Percentiles rank a stretch among this genome's conserved stretches.
These are phyloP conservation scores for Hymenoscyphus albidus DNA, from an alignment of 2,329 filamentous ascomycete genomes.

Conservation along the genomic window DNA sequence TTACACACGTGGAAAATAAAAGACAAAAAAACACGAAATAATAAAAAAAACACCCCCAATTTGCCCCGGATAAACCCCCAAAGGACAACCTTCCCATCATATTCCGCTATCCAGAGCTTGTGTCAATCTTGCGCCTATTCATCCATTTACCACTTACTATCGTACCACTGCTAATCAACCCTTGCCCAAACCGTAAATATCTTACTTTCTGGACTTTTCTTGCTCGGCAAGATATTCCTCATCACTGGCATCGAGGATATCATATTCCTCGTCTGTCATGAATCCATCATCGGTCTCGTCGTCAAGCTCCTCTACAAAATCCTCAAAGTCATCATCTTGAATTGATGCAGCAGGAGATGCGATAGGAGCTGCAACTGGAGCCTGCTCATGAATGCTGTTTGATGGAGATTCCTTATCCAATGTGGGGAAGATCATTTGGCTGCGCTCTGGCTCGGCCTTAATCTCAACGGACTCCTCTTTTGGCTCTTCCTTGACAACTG, in stretches of 20 bases:
- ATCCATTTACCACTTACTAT: conserved; percentile 9
- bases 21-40: no score
- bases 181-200: background rate
- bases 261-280: conserved; percentile 96
- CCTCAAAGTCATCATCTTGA: conserved; percentile 47
- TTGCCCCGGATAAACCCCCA: no score
- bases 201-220: conserved; percentile 31
- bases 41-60: no score
- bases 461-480: conserved; percentile 32
- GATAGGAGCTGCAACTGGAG: conserved; percentile 45
- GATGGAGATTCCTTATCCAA: conserved; percentile 89
- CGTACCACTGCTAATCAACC: background rate
- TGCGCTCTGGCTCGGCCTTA: conserved; percentile 38
- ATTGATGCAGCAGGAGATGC: conserved; percentile 34
- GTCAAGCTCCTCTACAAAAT: conserved; percentile 47
- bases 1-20: no score
- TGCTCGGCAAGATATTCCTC: conserved; percentile 69
- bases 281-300: conserved; percentile 69
- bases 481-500: conserved; percentile 35
- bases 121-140: conserved; percentile 12
- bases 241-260: conserved; percentile 91
- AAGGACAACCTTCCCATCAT: no score
- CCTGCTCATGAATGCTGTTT: conserved; percentile 70
- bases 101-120: background rate
- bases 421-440: conserved; percentile 94